Base-by-base conservation (phyloP, 495 filamentous ascomycete species). In the Copromyces sp. region DNA sequence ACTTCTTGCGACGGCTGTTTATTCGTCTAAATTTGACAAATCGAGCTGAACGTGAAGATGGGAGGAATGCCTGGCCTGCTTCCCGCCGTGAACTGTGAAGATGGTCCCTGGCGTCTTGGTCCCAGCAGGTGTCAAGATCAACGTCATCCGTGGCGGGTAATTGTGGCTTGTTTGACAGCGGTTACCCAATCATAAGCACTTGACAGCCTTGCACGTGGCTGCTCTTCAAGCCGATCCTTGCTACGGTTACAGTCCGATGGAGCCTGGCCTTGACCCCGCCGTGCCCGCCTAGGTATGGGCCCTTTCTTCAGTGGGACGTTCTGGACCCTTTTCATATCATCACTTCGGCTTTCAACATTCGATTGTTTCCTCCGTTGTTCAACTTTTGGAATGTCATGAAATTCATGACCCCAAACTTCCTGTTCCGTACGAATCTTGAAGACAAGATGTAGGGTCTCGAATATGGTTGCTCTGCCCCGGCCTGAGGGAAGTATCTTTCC, bases 131-230 rank as follows among this genome's bases (percentile, higher is more conserved):
- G 53, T 61, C 24, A 35, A 69, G 29, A 53, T 71, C 73, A 77
- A 82, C 80, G 81, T 82, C 81, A 82, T 83, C 69, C 80, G 81
- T 83, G 81, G 81, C 81, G 79, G 70, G 61, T 69, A 72, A 68
- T 78, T 78, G 80, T 81, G 80, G 80, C 80, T 81, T 76, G 73
- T 42, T 72, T n/a, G 14, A 17, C 12, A 2, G 14, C 16, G 0
- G 4, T 17, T 35, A 29, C 35, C 40, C 44, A 38, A 38, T 42
- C n/a, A 20, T 11, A 24, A 4, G 40, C 9, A 4, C 2, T 45
- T 29, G 35, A 6, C 2, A 45, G 35, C 35, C 32, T 39, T 68
- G 47, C 70, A 37, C 44, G 35, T 47, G 42, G 41, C 32, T 53
- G 41, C 71, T 20, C 35, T 1, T 41, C 41, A 20, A 39, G 40